A percentile compares a stretch with the other conserved stretches of the same genome.
Evolutionary conservation across 768 basidiomycete genomes (phyloP).

Genomic region (Russula sp.): DNA sequence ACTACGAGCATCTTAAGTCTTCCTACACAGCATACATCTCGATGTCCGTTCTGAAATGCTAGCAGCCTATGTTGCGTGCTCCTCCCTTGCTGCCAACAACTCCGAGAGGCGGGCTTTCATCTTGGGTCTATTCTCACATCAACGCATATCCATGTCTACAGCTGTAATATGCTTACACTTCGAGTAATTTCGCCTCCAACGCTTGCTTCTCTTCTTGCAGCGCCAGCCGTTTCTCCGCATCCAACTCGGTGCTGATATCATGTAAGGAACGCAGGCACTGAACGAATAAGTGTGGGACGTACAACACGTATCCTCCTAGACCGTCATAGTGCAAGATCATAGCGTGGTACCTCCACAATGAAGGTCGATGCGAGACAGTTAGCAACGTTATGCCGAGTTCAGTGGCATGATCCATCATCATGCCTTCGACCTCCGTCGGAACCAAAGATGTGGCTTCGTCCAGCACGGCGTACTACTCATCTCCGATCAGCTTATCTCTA

Average conservation of each 20-base stretch:
- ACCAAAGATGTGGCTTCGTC: conserved; percentile 97
- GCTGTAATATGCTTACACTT: conserved; percentile 56
- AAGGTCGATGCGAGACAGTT: conserved; percentile 93
- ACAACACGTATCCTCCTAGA: conserved; percentile 95
- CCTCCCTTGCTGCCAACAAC: conserved; percentile 37
- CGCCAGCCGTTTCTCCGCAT: conserved; percentile 83
- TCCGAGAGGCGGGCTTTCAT: conserved; percentile 71
- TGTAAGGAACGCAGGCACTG: background rate
- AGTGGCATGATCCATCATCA: conserved; percentile 93
- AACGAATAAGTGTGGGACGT: conserved; percentile 30
- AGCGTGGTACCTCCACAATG: conserved; percentile 88
- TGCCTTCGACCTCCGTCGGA: conserved; percentile 84
- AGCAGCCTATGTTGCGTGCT: conserved; percentile 13
- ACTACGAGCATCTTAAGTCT: background rate
- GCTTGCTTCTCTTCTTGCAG: conserved; percentile 93
- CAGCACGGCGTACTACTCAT: conserved; percentile 79
- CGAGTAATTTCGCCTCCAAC: conserved; percentile 76
- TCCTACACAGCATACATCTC: background rate
- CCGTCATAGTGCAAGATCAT: conserved; percentile 91
- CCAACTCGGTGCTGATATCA: conserved; percentile 65
- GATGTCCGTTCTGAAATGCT: background rate
- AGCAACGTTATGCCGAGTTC: conserved; percentile 84
- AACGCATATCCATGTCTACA: background rate
- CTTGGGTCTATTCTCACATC: conserved; percentile 54
- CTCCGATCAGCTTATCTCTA: conserved; percentile 5